Evolutionary conservation across 306 rosid species (phyloP), one percentile per base, ranked within the genome.

Genomic region (Alnus glutinosa): DNA sequence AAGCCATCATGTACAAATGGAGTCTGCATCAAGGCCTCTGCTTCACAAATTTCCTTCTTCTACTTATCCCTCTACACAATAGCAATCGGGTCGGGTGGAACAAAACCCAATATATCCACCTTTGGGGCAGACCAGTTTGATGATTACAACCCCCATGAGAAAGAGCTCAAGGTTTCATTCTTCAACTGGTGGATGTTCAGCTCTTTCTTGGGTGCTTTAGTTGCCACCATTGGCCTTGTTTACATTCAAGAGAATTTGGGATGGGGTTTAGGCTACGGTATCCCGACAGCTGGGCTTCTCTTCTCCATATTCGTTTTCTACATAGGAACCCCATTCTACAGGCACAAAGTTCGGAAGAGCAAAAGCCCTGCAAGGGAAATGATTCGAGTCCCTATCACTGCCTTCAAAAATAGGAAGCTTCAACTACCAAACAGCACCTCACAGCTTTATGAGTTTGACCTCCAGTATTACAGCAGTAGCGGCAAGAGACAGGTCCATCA

Each of bases 91-190:
- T 81, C 92, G 9, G 97, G 97, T 2, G 90, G 90, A 9, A 82
- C 88, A 15, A 92, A 92, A 57, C 97, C 94, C 23, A 90, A 90
- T 42, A 88, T 90, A 64, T 89, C 97, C 1, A 92, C 93, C 12
- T 87, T 90, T 50, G 97, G 97, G 0, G 97, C 96, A 5, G 97
- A 92, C 83, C 97, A 92, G 69, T 92, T 90, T 50, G 97, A 92
- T 42, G 97, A 92, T 48, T 90, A 77, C 74, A 77, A 78, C 50
- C 85, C 87, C 4, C 18, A 23, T 0, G 97, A 92, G 70, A 90
- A 84, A 71, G 51, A 76, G 77, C 80, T 77, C 3, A 92, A 90
- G 76, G 96, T 80, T 7, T 92, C 97, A 4, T 92, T 85, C 85
- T 92, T 92, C 90, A 92, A 90, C 78, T 92, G 96, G 96, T 92